phyloP scores from a whole-genome alignment of 2,329 filamentous ascomycete species.

The Colletotrichum endophyticum region DNA sequence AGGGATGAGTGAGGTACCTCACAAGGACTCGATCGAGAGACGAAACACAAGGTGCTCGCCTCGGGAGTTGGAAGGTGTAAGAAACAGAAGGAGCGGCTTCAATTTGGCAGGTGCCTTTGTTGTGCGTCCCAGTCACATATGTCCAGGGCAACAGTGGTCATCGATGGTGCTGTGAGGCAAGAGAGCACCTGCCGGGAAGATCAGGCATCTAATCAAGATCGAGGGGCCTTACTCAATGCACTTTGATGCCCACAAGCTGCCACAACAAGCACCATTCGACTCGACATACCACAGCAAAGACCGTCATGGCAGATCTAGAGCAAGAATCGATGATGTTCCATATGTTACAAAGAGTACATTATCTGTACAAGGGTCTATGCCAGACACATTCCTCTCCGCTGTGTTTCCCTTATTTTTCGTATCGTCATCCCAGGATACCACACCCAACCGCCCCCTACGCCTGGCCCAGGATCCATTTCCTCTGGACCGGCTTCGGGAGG shows the following conservation, averaged over 20 bases:
- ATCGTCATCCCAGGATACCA: background rate
- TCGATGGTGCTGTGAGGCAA: background rate
- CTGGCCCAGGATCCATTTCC: slow-evolving; percentile 46
- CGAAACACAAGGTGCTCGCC: background rate
- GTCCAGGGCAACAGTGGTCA: background rate
- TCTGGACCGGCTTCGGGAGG: slow-evolving; percentile 45
- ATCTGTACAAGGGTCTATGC: slow-evolving; percentile 21
- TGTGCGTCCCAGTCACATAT: background rate
- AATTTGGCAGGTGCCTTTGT: background rate
- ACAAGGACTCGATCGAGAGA: background rate
- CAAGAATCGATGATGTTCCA: slow-evolving; percentile 14
- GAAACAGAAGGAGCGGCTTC: background rate
- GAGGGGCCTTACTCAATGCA: background rate
- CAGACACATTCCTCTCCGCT: background rate
- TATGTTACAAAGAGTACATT: slow-evolving; percentile 25
- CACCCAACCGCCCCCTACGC: slow-evolving; percentile 26
- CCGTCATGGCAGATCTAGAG: background rate
- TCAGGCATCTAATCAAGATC: background rate
- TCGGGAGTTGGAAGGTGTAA: background rate
- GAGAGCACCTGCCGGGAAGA: background rate
- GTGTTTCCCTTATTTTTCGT: background rate
- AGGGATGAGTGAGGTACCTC: background rate
- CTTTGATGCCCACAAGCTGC: background rate
- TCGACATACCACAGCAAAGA: background rate
- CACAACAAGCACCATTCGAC: background rate